phyloP scores from a whole-genome alignment of 2,329 filamentous ascomycete genomes.

The Penicillium thymicola region DNA sequence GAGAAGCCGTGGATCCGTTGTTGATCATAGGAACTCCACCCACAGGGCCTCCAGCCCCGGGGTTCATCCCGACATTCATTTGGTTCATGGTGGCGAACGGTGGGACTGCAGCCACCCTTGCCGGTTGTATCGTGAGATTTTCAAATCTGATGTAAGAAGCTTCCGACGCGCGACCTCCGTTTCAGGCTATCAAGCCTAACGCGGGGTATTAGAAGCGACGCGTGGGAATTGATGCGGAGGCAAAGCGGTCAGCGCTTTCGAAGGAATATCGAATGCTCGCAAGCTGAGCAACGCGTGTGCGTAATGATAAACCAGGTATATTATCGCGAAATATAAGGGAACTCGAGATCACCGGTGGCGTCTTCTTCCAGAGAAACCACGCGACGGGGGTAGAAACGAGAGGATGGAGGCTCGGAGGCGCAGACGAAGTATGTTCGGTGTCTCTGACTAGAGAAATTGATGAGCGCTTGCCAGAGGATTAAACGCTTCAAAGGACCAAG shows the following conservation, averaged over 20 bases:
- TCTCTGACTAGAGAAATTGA: constrained; percentile 7
- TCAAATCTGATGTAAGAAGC: constrained; percentile 23
- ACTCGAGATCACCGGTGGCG: constrained; percentile 6
- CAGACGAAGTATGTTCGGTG: constrained; percentile 6
- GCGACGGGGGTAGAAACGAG: constrained; percentile 17
- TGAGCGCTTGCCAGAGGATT: constrained; percentile 11
- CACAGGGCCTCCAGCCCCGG: constrained; percentile 53
- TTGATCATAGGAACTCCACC: constrained; percentile 58
- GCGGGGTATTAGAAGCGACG: constrained; percentile 23
- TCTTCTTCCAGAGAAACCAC: constrained; percentile 16
- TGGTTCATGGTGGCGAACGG: constrained; percentile 49
- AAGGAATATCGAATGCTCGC: neutral
- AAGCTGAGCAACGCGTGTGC: constrained; percentile 2
- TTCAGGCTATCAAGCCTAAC: constrained; percentile 27
- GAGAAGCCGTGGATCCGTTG: constrained; percentile 46
- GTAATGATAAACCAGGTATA: neutral
- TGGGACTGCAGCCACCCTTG: constrained; percentile 36
- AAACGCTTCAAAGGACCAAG: neutral
- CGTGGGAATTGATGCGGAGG: constrained; percentile 11
- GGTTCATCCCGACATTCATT: constrained; percentile 59
- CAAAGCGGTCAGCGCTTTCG: constrained; percentile 21
- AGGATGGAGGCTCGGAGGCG: constrained; percentile 16
- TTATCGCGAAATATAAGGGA: constrained; percentile 1
- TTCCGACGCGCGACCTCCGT: constrained; percentile 35
- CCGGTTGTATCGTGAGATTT: constrained; percentile 26